Evolutionary conservation across 1,139 yeast species (phyloP), one percentile per base, ranked within the genome.

Genomic region (Sugiyamaella paludigena): DNA sequence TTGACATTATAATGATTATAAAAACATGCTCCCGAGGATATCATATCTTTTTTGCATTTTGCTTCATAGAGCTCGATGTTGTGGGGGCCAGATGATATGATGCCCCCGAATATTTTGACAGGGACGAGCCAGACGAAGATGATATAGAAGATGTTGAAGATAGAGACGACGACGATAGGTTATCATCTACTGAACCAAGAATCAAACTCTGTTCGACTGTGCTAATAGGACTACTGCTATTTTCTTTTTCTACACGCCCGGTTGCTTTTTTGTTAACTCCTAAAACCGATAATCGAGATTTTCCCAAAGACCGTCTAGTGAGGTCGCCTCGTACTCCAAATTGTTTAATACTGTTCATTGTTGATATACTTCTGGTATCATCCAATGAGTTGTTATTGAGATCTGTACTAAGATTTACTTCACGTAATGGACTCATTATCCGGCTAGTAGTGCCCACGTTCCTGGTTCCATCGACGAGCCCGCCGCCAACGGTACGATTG

Each of bases 251-350:
- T 9, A 57, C 45, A 8, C 53, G 42, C 36, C 52, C 42, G 16
- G 43, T 8, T 34, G 49, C 44, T 40, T 47, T 40, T 49, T 45
- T 49, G 16, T 51, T 57, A 44, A 57, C 42, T 16, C 57, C 60
- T 12, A 56, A 40, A 6, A 51, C 51, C 3, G 56, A 51, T 9
- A 50, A 47, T 7, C 49, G 41, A 26, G 43, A 30, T 39, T 36
- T 43, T 31, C 34, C 34, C 8, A 44, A 30, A n/a, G 58, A 49
- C 28, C 54, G 51, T 15, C 58, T 51, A 10, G 54, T 48, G 28
- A 60, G 48, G 29, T 59, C 62, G 26, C 60, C 53, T 31, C 56
- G 54, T 36, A 57, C 60, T n/a, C 64, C 64, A 45, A 60, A 58
- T 29, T 45, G 43, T 29, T 47, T 48, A 19, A 19, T 19, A 24